Evolutionary conservation across 148 eudicot genomes (phyloP), one percentile per base, ranked within the genome.

Genomic region (Rhododendron henanense): DNA sequence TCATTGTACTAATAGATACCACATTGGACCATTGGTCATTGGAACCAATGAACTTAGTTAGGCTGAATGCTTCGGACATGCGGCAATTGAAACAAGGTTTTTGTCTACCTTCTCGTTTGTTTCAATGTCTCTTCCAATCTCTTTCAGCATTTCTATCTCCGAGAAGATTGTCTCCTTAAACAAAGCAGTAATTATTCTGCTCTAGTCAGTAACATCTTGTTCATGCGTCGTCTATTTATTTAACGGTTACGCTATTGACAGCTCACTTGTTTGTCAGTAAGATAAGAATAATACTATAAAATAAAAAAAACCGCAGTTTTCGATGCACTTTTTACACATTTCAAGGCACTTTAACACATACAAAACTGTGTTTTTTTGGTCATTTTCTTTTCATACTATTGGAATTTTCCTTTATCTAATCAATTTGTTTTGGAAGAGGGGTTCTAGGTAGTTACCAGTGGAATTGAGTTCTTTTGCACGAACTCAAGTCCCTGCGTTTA

Each of bases 41-140:
- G 69, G 25, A 18, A 28, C 18, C 67, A 84, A 71, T 37, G 85
- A 33, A 50, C 85, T 73, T 50, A 14, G 35, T 35, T 33, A 74
- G 78, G 19, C 21, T 51, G 63, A 84, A 35, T 84, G 25, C 44
- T 23, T 74, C 85, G 67, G 80, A 84, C 55, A 83, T 31, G 14
- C 39, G 57, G 75, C 39, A 67, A 5, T 13, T 11, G 25, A 76
- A 61, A 16, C 14, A 82, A 37, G 84, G 84, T 63, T 39, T 44
- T 41, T 4, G 75, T 83, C 76, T 15, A 6, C 37, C 41, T 37
- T 3, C 55, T 63, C 14, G 73, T 63, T 44, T 83, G 84, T 15
- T 83, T 63, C 77, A 83, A 41, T 83, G 84, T 13, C 59, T 18
- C 28, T 35, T 19, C 25, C 13, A 50, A 65, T 83, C 37, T 44